Evolutionary conservation across 371 early-diverging fungal species (phyloP).

Genomic region (Capniomyces stellatus): DNA sequence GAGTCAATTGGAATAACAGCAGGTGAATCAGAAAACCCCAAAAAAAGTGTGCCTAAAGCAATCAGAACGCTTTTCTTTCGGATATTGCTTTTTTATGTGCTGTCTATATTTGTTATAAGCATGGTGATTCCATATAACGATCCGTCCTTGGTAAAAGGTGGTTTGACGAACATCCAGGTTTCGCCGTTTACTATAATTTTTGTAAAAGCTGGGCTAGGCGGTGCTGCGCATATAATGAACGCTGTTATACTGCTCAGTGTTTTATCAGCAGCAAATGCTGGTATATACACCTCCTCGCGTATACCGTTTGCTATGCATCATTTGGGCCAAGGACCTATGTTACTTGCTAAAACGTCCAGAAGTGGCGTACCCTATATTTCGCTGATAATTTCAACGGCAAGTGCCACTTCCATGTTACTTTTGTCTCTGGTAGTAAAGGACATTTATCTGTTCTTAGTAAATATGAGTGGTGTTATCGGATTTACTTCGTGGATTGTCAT

Average conservation of each 20-base stretch:
- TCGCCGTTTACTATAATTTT: conserved; percentile 61
- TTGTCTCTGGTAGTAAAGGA: conserved; percentile 13
- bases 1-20: conserved; percentile 56
- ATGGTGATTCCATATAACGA: conserved; percentile 47
- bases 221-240: conserved; percentile 48
- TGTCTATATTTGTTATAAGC: conserved; percentile 46
- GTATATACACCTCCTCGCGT: conserved; percentile 45
- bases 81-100: conserved; percentile 52
- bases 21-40: conserved; percentile 49
- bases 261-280: conserved; percentile 49
- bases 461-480: conserved; percentile 48
- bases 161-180: conserved; percentile 22
- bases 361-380: conserved; percentile 4
- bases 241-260: conserved; percentile 48
- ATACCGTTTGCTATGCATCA: conserved; percentile 20
- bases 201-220: conserved; percentile 36
- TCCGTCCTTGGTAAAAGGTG: conserved; percentile 27
- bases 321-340: conserved; percentile 14
- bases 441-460: conserved; percentile 52
- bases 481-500: conserved; percentile 65
- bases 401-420: conserved; percentile 3
- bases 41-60: conserved; percentile 48
- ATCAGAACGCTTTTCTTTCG: conserved; percentile 53
- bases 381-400: conserved; percentile 1
- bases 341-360: conserved; percentile 7